Evolutionary conservation across 345 rosid genomes (phyloP).

Genomic region (Populus pruinosa): DNA sequence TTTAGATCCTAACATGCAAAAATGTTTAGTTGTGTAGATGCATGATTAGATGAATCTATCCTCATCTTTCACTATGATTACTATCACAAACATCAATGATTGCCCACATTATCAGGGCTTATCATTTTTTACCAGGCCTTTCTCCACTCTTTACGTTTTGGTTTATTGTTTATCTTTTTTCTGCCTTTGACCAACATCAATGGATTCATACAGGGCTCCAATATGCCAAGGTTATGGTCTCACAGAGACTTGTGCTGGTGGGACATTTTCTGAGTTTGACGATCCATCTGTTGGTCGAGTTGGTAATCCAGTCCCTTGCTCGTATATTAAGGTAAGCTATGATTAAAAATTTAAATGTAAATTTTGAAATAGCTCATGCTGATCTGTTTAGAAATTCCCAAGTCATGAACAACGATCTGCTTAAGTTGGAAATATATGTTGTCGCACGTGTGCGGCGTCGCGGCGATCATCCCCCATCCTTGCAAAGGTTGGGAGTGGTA

Average conservation of each 20-base stretch:
- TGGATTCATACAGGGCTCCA: slow-evolving; percentile 65
- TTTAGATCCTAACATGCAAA: background rate
- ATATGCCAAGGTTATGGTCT: slow-evolving; percentile 99
- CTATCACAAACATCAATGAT: background rate
- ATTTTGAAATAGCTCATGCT: background rate
- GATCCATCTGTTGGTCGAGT: slow-evolving; percentile 96
- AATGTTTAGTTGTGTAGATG: background rate
- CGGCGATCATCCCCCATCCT: too few relatives aligned
- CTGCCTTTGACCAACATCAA: slow-evolving; percentile 3
- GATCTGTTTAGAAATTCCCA: slow-evolving; percentile 4
- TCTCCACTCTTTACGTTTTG: background rate
- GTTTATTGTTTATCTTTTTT: background rate
- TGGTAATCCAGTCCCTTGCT: slow-evolving; percentile 94
- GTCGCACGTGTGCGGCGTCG: too few relatives aligned
- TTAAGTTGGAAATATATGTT: background rate
- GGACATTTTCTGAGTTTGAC: slow-evolving; percentile 93
- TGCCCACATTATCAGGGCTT: background rate
- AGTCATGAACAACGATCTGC: background rate
- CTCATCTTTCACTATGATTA: background rate
- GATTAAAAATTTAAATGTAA: background rate
- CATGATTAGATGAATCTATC: background rate
- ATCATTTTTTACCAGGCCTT: background rate
- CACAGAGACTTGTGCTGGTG: slow-evolving; percentile 98
- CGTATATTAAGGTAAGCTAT: slow-evolving; percentile 73
- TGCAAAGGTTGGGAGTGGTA: too few relatives aligned